Evolutionary conservation across 306 rosid species (phyloP).

Genomic region (Nissolia schottii): DNA sequence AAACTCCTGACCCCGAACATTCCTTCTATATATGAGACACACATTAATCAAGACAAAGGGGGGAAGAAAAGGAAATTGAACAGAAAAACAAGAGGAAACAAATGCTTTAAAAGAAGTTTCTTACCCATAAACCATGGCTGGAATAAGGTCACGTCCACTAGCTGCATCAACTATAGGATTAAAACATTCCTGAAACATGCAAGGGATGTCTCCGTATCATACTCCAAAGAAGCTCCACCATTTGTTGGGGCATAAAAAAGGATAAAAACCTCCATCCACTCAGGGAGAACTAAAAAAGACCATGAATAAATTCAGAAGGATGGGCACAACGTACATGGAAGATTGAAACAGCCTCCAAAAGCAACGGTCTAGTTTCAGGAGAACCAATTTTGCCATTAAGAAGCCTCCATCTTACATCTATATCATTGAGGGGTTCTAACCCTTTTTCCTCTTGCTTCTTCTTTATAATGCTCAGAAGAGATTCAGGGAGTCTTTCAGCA

Average conservation of each 20-base stretch:
- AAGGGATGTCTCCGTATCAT: conserved; percentile 12
- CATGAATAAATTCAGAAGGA: conserved; percentile 6
- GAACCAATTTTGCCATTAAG: conserved; percentile 80
- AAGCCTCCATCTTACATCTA: conserved; percentile 78
- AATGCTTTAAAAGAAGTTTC: conserved; percentile 22
- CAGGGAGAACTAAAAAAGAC: background rate
- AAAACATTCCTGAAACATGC: conserved; percentile 75
- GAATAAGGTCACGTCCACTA: conserved; percentile 91
- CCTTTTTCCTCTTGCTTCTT: conserved; percentile 60
- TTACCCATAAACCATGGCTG: conserved; percentile 98
- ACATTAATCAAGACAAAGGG: background rate
- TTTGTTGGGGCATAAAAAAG: conserved; percentile 2
- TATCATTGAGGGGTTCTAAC: conserved; percentile 38
- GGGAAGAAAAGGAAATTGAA: background rate
- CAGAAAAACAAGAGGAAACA: conserved; percentile 2
- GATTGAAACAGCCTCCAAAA: conserved; percentile 82
- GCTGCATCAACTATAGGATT: conserved; percentile 75
- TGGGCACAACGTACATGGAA: conserved; percentile 62
- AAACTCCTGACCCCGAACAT: conserved; percentile 80
- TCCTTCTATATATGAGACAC: conserved; percentile 53
- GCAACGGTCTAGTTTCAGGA: conserved; percentile 72
- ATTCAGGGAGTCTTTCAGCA: conserved; percentile 67
- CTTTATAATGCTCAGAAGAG: conserved; percentile 50
- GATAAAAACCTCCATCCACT: conserved; percentile 8
- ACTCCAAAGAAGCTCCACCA: conserved; percentile 1